Evolutionary conservation across 2,329 filamentous ascomycete species (phyloP), one percentile per base, ranked within the genome.

Genomic region (Stromatinia cepivora): DNA sequence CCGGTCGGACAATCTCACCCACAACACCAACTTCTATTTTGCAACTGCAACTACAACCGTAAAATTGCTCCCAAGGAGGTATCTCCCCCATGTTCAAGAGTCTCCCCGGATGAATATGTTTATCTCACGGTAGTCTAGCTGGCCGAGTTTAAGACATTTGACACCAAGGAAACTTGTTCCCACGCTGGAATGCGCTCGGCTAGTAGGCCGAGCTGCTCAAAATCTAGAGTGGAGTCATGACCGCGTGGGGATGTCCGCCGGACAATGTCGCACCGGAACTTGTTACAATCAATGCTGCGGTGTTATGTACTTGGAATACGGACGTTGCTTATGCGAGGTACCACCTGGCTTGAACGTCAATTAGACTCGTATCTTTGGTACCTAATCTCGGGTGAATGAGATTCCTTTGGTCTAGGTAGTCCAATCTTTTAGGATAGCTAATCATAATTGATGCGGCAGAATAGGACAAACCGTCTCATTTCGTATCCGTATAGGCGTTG

Each of bases 351-450:
- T 20, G 31, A 69, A 52, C 64, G n/a, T 45, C 39, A 63, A 54
- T 64, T 28, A 69, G 9, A 11, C 39, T 69, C 50, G 66, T 69
- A 69, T 69, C 52, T 52, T 69, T 48, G 58, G 39, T 42, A 69
- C 66, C 66, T 69, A 69, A 69, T 69, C 58, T 69, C 66, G 66
- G 66, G 66, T 42, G 66, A 69, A 64, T 69, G 48, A 54, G 66
- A 56, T 64, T 22, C 36, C 17, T 34, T 54, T 25, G 50, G 64
- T 56, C 8, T 58, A n/a, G n/a, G n/a, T n/a, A 63, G 61, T 69
- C 58, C 58, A 50, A 69, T 64, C n/a, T 57, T 25, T n/a, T 22
- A 54, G 36, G 17, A 56, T 17, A 69, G 9, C 31, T 69, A 45
- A 64, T 69, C 53, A 69, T 17, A 53, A 36, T 39, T 48, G n/a